Percentiles rank a stretch among this genome's conserved stretches.
Conservation (phyloP, 768 basidiomycete species). For the Xerocomellus amylosporus region DNA sequence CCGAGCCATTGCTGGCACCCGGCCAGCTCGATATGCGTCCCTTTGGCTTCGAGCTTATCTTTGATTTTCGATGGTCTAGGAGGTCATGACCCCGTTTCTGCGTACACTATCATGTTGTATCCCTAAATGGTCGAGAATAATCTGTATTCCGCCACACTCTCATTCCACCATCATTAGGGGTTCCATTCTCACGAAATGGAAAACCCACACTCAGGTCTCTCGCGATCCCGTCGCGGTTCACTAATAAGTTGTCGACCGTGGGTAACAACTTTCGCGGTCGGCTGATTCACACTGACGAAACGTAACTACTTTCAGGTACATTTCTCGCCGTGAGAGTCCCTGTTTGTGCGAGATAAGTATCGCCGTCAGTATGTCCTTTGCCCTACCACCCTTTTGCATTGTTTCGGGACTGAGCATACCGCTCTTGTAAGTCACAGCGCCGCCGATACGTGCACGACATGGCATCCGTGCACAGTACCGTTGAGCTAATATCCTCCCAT, state of each 20-base stretch:
- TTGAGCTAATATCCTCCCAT: not conserved
- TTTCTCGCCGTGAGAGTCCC: not conserved
- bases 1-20: conserved; percentile 30
- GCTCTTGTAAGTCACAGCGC: not conserved
- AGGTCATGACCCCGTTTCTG: conserved; percentile 13
- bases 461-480: not conserved
- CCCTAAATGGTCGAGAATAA: conserved; percentile 8
- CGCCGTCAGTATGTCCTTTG: not conserved
- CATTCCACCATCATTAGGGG: not conserved
- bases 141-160: conserved; percentile 10
- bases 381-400: not conserved
- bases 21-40: conserved; percentile 69
- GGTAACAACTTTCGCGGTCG: not conserved
- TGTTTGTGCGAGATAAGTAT: not conserved
- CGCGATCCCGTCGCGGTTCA: not conserved
- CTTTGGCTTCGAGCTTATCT: conserved; percentile 66
- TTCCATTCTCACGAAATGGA: not conserved
- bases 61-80: conserved; percentile 72
- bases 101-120: conserved; percentile 22
- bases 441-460: too few species aligned
- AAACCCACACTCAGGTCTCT: not conserved
- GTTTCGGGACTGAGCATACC: not conserved
- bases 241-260: not conserved
- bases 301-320: not conserved
- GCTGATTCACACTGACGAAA: not conserved